A percentile compares a stretch with the other conserved stretches of the same genome.
These are phyloP conservation scores for Salix dunnii DNA, from an alignment of 345 rosid genomes.

Conservation along the genomic window DNA sequence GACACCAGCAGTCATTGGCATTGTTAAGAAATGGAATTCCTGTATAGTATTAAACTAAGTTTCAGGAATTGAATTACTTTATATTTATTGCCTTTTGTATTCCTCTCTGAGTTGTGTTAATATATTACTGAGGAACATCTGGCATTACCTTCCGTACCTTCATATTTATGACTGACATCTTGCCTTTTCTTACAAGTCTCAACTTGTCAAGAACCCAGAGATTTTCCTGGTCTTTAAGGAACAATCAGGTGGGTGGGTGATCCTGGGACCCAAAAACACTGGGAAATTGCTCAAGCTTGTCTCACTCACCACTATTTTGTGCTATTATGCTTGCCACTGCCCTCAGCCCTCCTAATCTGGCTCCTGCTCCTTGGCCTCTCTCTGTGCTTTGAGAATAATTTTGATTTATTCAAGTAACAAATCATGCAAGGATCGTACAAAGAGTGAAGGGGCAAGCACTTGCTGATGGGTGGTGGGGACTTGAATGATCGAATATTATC, in stretches of 20 bases:
- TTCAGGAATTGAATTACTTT: background rate
- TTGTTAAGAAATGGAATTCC: background rate
- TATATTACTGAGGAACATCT: background rate
- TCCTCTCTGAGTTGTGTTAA: background rate
- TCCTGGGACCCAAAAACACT: slow-evolving; percentile 5
- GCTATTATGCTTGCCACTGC: slow-evolving; percentile 6
- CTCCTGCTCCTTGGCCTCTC: background rate
- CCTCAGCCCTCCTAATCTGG: background rate
- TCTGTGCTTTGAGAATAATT: background rate
- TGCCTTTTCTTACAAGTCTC: no score
- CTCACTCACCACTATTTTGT: background rate
- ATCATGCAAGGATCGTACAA: background rate
- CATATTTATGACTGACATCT: no score
- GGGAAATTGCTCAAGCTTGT: slow-evolving; percentile 7
- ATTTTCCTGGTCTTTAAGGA: no score
- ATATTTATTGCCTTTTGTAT: background rate
- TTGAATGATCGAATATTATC: background rate
- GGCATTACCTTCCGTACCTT: no score
- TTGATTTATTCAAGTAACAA: background rate
- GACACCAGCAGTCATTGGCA: no score
- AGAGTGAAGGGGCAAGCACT: background rate
- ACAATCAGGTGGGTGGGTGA: no score
- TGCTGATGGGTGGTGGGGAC: background rate
- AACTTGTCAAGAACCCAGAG: no score
- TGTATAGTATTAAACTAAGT: background rate